Evolutionary conservation across 2,329 filamentous ascomycete species (phyloP), one percentile per base, ranked within the genome.

Genomic region (Falciphora oryzae): DNA sequence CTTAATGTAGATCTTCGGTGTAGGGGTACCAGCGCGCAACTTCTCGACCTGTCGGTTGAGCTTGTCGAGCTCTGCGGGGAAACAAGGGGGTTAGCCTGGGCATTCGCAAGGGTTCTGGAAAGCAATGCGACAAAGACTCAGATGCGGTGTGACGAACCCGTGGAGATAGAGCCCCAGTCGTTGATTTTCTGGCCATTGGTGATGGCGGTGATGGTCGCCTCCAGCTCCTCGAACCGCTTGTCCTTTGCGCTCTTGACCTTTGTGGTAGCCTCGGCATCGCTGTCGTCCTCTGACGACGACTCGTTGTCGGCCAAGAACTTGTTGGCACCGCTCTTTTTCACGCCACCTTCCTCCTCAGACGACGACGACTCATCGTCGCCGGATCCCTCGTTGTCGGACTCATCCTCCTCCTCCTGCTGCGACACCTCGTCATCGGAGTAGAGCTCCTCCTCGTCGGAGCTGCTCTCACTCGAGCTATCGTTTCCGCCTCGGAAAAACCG

Each of bases 141-240:
- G 32, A 25, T 44, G 18, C 28, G 10, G 27, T 14, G 14, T n/a
- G 63, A 73, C 89, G 73, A 85, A 96, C 93, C 93, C 74, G 87
- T 85, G 68, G 92, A 91, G 71, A 98, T 96, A 68, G 94, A 89
- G 70, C 90, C 91, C 95, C 95, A 99, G 80, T 99, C 95, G 74
- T 91, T 93, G 75, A 98, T 99, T 84, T 96, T 98, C 79, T 95
- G 85, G 67, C 92, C 93, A 80, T 99, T 99, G 76, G 98, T 93
- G 74, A 99, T 98, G 74, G 90, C 81, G 77, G 90, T 90, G 73
- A 98, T 91, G 58, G 89, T 96, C 66, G 87, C 85, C 77, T 99
- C 94, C 67, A 99, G 84, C 79, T 98, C 96, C 74, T 97, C 94
- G 70, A 92, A 84, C 68, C 95, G 88, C 86, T 99, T 99, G 83